Evolutionary conservation across 2,329 filamentous ascomycete species (phyloP).

Genomic region (Aureobasidium vineae): DNA sequence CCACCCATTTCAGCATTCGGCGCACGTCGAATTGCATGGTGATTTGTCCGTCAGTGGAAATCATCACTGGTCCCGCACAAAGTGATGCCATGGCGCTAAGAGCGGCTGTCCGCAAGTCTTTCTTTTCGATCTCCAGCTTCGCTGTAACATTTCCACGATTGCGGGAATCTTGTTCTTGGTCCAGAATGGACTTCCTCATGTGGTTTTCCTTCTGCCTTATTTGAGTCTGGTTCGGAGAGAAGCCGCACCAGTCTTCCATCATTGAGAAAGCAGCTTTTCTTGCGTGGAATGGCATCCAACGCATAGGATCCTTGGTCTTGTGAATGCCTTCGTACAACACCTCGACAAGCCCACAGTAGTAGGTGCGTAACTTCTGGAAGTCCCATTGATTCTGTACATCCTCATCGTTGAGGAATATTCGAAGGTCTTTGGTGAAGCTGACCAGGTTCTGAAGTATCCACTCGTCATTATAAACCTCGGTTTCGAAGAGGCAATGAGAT

Average conservation of each 20-base stretch:
- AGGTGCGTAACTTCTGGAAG: constrained; percentile 84
- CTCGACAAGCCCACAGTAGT: constrained; percentile 93
- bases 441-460: constrained; percentile 89
- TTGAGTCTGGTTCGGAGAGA: constrained; percentile 84
- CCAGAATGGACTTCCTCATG: constrained; percentile 80
- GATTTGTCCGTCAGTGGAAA: constrained; percentile 84
- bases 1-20: constrained; percentile 92
- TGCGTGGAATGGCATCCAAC: constrained; percentile 98
- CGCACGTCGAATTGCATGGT: constrained; percentile 87
- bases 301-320: constrained; percentile 74
- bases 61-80: constrained; percentile 77
- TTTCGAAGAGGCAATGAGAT: constrained; percentile 77
- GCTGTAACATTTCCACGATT: constrained; percentile 78
- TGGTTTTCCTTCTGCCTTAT: constrained; percentile 79
- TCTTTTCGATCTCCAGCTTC: constrained; percentile 95
- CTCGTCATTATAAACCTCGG: constrained; percentile 71
- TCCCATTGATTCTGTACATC: constrained; percentile 95
- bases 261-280: constrained; percentile 91
- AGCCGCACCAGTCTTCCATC: constrained; percentile 99
- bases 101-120: constrained; percentile 83
- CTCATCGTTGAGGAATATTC: constrained; percentile 90
- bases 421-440: constrained; percentile 85
- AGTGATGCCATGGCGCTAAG: constrained; percentile 93
- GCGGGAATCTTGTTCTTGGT: constrained; percentile 68
- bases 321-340: constrained; percentile 91